These are phyloP conservation scores for Salmacisia buchloeana DNA, from an alignment of 1,284 basidiomycete species.

Conservation along the genomic window DNA sequence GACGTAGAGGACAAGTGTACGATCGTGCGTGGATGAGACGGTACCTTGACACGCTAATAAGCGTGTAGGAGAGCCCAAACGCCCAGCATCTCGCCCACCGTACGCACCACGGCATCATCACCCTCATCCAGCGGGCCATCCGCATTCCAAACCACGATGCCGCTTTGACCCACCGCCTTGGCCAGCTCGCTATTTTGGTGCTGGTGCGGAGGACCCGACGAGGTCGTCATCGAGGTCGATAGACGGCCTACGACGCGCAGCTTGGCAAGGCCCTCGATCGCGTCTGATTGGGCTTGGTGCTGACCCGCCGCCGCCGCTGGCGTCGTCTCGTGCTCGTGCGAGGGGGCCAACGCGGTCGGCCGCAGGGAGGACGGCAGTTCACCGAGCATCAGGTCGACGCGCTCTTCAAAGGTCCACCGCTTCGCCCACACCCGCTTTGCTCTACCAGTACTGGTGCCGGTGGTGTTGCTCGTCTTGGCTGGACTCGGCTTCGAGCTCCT, in stretches of 20 bases:
- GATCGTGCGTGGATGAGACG: background rate
- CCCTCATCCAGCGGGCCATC: background rate
- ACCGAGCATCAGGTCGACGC: background rate
- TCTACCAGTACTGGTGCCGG: background rate
- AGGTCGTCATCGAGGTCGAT: background rate
- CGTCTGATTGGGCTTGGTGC: background rate
- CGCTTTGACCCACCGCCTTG: background rate
- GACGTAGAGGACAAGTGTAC: background rate
- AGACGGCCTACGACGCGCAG: background rate
- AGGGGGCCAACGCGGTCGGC: background rate
- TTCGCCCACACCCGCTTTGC: conserved; percentile 3
- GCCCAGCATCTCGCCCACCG: conserved; percentile 4
- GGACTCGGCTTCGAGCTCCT: background rate
- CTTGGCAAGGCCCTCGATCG: background rate
- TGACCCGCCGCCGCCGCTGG: background rate
- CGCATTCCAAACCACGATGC: background rate
- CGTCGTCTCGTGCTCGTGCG: background rate
- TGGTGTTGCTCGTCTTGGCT: background rate
- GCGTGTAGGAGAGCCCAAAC: conserved; percentile 2
- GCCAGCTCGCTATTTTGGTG: background rate
- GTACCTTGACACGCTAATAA: background rate
- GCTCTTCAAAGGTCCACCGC: conserved; percentile 4
- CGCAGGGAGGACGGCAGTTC: background rate
- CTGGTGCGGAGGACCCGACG: background rate
- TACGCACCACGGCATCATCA: background rate